Conservation (phyloP, 805 yeast species). For the Myxozyma geophila region DNA sequence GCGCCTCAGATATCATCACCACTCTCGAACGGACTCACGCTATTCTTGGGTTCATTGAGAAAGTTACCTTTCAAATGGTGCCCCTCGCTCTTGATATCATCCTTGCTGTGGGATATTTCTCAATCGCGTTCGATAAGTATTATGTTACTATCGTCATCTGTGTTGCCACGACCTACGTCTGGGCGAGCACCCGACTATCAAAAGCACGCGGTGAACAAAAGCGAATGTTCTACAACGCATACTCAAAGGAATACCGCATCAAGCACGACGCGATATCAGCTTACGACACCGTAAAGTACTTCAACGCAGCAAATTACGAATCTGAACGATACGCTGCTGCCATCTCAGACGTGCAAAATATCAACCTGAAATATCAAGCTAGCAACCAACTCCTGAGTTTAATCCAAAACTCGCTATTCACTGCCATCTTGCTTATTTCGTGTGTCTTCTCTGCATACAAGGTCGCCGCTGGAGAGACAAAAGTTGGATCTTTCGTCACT, state of each 20-base stretch:
- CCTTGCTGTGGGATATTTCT: conserved; percentile 31
- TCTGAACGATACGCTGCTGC: conserved; percentile 26
- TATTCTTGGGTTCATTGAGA: conserved; percentile 29
- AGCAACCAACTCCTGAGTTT: conserved; percentile 18
- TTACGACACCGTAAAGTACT: conserved; percentile 34
- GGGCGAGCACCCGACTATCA: conserved; percentile 25
- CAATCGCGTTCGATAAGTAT: conserved; percentile 25
- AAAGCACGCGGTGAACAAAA: conserved; percentile 15
- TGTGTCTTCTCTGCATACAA: conserved; percentile 30
- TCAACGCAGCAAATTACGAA: conserved; percentile 35
- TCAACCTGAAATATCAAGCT: conserved; percentile 18
- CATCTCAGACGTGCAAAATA: conserved; percentile 15
- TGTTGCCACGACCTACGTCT: conserved; percentile 27
- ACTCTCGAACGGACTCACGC: conserved; percentile 26
- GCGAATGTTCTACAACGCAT: conserved; percentile 17
- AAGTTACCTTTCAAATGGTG: conserved; percentile 28
- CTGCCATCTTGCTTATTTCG: conserved; percentile 21
- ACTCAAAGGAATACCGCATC: conserved; percentile 18
- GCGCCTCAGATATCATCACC: conserved; percentile 25
- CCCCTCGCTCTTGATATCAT: conserved; percentile 29
- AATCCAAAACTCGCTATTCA: conserved; percentile 30
- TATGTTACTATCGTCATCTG: conserved; percentile 24
- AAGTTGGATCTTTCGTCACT: conserved; percentile 34
- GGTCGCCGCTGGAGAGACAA: conserved; percentile 19
- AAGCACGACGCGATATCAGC: conserved; percentile 30